phyloP scores from a whole-genome alignment of 2,329 filamentous ascomycete genomes.

The Colletotrichum sp. region DNA sequence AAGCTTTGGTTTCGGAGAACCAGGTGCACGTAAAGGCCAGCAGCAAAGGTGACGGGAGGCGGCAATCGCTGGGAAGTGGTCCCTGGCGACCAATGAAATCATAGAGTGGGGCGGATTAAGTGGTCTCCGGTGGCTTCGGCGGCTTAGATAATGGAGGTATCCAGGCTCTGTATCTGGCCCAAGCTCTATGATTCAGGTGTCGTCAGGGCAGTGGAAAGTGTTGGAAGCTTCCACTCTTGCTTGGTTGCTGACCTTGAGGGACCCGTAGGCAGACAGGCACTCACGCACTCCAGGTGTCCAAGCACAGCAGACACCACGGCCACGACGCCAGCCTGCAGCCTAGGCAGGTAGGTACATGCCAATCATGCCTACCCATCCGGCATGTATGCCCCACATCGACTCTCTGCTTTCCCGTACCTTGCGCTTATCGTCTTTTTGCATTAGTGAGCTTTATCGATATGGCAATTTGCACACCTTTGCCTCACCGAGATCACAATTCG shows the following conservation, averaged over 20 bases:
- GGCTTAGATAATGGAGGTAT: slow-evolving; percentile 17
- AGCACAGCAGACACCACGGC: not conserved
- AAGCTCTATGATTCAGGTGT: slow-evolving; percentile 23
- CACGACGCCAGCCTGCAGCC: not conserved
- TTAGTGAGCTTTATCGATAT: slow-evolving; percentile 18
- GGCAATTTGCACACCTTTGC: not conserved
- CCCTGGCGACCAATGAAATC: slow-evolving; percentile 24
- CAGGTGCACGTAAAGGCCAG: slow-evolving; percentile 15
- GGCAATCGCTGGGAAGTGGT: slow-evolving; percentile 13
- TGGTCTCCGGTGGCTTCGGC: slow-evolving; percentile 12
- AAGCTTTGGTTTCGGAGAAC: slow-evolving; percentile 14
- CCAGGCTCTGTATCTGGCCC: slow-evolving; percentile 4
- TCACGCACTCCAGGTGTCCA: not conserved
- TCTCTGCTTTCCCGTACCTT: slow-evolving; percentile 1
- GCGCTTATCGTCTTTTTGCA: slow-evolving; percentile 10
- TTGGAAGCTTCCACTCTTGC: slow-evolving; percentile 24
- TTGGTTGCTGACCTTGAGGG: slow-evolving; percentile 14
- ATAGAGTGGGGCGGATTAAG: slow-evolving; percentile 24
- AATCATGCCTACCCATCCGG: not conserved
- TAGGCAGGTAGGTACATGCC: not conserved
- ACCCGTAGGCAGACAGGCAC: slow-evolving; percentile 19
- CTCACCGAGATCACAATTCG: not conserved
- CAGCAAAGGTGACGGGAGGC: slow-evolving; percentile 12
- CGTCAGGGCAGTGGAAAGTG: slow-evolving; percentile 19
- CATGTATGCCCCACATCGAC: not conserved